Percentiles rank a stretch among this genome's conserved stretches.
These are phyloP conservation scores for Pythium rhizo-oryzae DNA, from an alignment of 352 stramenopile species.

Conservation along the genomic window DNA sequence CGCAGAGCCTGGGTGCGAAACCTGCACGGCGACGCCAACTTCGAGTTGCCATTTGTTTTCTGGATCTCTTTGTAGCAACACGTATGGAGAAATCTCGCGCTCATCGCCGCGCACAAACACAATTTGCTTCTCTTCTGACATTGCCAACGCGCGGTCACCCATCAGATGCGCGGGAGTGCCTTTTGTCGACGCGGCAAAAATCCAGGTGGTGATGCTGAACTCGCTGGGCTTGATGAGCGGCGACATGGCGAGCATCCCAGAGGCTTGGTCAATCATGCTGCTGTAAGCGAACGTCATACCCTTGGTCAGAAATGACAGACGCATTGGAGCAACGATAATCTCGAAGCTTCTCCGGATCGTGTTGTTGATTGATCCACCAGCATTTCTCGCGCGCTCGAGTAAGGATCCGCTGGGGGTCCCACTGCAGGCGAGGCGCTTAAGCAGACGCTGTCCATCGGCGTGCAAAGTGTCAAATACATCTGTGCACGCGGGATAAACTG, in stretches of 20 bases:
- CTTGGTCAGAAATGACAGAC: conserved; percentile 61
- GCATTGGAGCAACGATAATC: conserved; percentile 55
- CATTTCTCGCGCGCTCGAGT: background rate
- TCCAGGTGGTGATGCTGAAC: conserved; percentile 90
- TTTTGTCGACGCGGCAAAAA: conserved; percentile 44
- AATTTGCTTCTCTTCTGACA: conserved; percentile 43
- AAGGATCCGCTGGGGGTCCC: background rate
- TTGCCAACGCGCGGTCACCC: background rate
- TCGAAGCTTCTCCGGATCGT: conserved; percentile 64
- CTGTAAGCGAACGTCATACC: conserved; percentile 62
- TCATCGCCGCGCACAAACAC: conserved; percentile 74
- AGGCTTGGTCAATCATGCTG: conserved; percentile 44
- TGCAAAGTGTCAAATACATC: conserved; percentile 15
- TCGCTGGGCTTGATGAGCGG: conserved; percentile 69
- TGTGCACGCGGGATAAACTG: conserved; percentile 3
- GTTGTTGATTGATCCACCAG: conserved; percentile 12
- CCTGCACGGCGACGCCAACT: conserved; percentile 49
- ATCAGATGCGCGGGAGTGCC: too few species aligned
- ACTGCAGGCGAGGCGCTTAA: background rate
- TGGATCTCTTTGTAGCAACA: conserved; percentile 52
- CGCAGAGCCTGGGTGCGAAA: background rate
- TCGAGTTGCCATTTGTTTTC: conserved; percentile 52
- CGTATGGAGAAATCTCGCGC: conserved; percentile 64
- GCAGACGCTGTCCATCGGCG: background rate
- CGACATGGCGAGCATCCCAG: conserved; percentile 42